Conservation (phyloP, 352 stramenopile species). For the Phytopythium ostracodes region DNA sequence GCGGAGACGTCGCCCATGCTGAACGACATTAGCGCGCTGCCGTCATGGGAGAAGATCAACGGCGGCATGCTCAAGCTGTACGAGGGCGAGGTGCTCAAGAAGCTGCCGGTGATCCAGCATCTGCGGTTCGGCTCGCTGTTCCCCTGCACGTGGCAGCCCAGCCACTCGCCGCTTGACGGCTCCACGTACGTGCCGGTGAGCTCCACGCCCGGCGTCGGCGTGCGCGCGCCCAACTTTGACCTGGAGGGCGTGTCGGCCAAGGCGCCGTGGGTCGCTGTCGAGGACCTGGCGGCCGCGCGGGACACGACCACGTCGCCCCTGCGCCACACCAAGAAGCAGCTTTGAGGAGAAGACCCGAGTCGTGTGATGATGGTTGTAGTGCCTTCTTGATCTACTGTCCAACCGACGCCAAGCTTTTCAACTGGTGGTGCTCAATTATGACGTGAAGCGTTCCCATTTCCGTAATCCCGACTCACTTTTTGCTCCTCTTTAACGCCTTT, state of each 20-base stretch:
- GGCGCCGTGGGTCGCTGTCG: constrained; percentile 64
- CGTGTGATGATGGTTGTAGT: not conserved
- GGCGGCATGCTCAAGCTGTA: constrained; percentile 89
- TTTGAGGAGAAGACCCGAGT: constrained; percentile 1
- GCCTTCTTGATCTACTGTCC: no score
- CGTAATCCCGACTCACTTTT: not conserved
- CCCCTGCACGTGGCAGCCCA: constrained; percentile 75
- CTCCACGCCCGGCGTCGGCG: constrained; percentile 50
- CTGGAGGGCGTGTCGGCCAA: constrained; percentile 51
- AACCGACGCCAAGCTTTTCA: no score
- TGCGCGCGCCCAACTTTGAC: constrained; percentile 69
- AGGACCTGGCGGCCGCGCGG: constrained; percentile 34
- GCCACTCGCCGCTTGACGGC: constrained; percentile 39
- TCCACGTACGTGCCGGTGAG: constrained; percentile 53
- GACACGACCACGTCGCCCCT: constrained; percentile 54
- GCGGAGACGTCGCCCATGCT: constrained; percentile 93
- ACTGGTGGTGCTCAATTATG: not conserved
- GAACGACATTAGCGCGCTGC: constrained; percentile 88
- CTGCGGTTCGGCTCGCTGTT: constrained; percentile 96
- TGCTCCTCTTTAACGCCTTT: not conserved
- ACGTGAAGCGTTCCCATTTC: not conserved
- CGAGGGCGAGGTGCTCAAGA: constrained; percentile 97
- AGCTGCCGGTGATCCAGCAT: constrained; percentile 98
- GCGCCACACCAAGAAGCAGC: constrained; percentile 22
- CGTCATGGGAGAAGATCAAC: constrained; percentile 92